A percentile compares a stretch with the other conserved stretches of the same genome.
Evolutionary conservation across 73 alveolate genomes (phyloP).

Genomic region (Symbiodinium pilosum): DNA sequence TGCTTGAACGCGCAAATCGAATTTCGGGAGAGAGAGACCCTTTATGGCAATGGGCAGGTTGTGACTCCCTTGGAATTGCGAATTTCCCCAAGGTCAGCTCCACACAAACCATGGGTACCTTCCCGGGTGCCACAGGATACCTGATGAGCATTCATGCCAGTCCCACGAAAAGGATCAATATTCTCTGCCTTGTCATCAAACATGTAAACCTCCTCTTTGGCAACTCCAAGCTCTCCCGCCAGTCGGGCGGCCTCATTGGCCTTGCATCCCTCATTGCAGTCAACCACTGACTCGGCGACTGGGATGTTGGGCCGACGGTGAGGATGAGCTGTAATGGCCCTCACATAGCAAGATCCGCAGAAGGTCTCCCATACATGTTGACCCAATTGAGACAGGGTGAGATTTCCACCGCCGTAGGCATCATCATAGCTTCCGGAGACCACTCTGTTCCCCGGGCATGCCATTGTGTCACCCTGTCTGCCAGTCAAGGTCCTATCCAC

Average conservation of each 20-base stretch:
- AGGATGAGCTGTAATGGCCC: conserved; percentile 81
- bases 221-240: conserved; percentile 8
- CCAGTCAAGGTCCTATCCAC: conserved; percentile 54
- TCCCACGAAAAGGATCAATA: conserved; percentile 43
- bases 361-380: conserved; percentile 40
- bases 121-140: conserved; percentile 58
- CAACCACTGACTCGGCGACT: conserved; percentile 1
- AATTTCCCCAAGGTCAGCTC: conserved; percentile 21
- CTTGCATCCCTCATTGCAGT: conserved; percentile 79
- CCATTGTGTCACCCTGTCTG: neutral
- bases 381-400: conserved; percentile 62
- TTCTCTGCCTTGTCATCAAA: conserved; percentile 84
- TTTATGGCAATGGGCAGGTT: too few species aligned
- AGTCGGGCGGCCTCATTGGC: conserved; percentile 27
- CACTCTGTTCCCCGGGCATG: conserved; percentile 57
- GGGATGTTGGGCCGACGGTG: conserved; percentile 54
- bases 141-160: conserved; percentile 88
- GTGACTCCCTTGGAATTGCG: conserved; percentile 29
- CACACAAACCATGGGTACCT: conserved; percentile 39
- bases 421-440: conserved; percentile 53
- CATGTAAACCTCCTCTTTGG: conserved; percentile 37
- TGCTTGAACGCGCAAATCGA: too few species aligned
- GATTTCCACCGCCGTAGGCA: conserved; percentile 55
- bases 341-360: conserved; percentile 37
- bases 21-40: too few species aligned